These are phyloP conservation scores for Termitomyces sp. DNA, from an alignment of 768 basidiomycete genomes.

Conservation along the genomic window DNA sequence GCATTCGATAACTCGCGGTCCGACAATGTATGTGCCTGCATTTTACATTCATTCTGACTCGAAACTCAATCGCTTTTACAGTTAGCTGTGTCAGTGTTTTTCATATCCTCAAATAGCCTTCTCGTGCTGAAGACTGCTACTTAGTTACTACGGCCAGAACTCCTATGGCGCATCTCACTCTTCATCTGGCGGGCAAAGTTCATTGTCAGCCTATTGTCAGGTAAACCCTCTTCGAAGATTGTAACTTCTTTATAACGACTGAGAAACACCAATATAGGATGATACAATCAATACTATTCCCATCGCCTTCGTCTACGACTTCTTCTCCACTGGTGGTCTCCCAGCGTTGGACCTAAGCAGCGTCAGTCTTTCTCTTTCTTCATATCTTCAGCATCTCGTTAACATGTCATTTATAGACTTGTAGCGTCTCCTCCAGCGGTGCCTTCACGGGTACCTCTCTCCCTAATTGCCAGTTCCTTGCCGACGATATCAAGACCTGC, in stretches of 20 bases:
- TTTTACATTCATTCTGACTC: not conserved
- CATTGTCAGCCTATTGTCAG: conserved; percentile 49
- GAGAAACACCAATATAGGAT: conserved; percentile 33
- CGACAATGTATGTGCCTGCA: conserved; percentile 30
- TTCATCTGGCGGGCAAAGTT: conserved; percentile 35
- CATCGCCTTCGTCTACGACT: conserved; percentile 56
- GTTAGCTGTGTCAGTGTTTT: conserved; percentile 20
- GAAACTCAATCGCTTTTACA: conserved; percentile 1
- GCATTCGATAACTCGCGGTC: conserved; percentile 31
- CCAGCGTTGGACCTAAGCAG: conserved; percentile 62
- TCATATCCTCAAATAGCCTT: not conserved
- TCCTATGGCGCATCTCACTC: conserved; percentile 51
- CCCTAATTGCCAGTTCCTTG: conserved; percentile 53
- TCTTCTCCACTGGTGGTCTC: conserved; percentile 53
- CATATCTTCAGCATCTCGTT: not conserved
- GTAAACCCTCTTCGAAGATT: conserved; percentile 17
- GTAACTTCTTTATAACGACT: not conserved
- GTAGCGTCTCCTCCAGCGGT: conserved; percentile 37
- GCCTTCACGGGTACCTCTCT: conserved; percentile 52
- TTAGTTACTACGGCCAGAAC: conserved; percentile 51
- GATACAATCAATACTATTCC: conserved; percentile 55
- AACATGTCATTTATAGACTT: conserved; percentile 32
- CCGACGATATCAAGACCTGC: conserved; percentile 52
- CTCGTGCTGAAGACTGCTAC: not conserved
- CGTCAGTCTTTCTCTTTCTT: conserved; percentile 23